Conservation (phyloP, 257 asterid species). For the Euphrasia confusa region DNA sequence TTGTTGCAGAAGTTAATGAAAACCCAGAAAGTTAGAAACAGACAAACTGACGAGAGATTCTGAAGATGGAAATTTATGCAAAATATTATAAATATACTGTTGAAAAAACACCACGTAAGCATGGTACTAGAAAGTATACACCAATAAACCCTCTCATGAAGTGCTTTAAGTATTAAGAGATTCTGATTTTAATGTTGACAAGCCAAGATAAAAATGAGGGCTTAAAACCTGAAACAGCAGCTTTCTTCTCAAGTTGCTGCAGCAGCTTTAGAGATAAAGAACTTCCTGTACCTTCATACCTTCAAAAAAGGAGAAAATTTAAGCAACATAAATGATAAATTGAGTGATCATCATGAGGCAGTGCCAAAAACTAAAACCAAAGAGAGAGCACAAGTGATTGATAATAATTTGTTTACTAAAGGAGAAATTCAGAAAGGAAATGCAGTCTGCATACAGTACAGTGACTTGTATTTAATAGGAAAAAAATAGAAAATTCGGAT, state of each 20-base stretch:
- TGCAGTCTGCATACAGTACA: constrained; percentile 1
- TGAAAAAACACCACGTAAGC: not conserved
- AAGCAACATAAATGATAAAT: constrained; percentile 1
- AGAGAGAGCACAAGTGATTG: constrained; percentile 17
- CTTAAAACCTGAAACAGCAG: constrained; percentile 54
- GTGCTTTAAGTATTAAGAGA: not conserved
- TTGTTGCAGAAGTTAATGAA: not conserved
- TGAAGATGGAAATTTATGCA: not conserved
- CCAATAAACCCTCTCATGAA: not conserved
- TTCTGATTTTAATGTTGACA: not conserved
- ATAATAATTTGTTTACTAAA: not conserved
- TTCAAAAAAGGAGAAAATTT: constrained; percentile 24
- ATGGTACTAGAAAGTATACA: not conserved
- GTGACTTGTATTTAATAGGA: too few species aligned
- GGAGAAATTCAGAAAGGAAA: constrained; percentile 6
- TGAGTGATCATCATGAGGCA: constrained; percentile 14
- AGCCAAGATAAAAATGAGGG: constrained; percentile 16
- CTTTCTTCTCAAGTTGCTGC: constrained; percentile 85
- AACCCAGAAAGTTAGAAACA: too few species aligned
- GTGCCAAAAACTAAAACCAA: constrained; percentile 9
- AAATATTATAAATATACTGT: not conserved
- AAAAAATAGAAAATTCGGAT: constrained; percentile 10
- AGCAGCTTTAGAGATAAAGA: constrained; percentile 88
- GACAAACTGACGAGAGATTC: not conserved
- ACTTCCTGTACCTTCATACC: constrained; percentile 98